phyloP scores from a whole-genome alignment of 176 grass and related monocot species.

The Bromus sterilis region DNA sequence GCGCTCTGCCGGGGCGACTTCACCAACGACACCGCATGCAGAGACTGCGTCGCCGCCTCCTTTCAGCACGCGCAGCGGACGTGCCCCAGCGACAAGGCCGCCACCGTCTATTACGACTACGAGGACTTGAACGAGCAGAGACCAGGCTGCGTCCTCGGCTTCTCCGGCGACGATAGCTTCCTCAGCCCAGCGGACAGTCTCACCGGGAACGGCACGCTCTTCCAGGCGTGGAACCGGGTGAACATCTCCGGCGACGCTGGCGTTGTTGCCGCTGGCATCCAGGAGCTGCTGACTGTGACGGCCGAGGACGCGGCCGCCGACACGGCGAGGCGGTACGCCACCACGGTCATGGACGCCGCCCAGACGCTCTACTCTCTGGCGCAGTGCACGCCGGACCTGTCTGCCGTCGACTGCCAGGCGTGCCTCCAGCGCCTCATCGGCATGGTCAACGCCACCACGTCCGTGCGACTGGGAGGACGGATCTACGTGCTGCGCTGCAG shows the following conservation, averaged over 20 bases:
- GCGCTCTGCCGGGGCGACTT: background rate
- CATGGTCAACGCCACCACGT: background rate
- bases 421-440: background rate
- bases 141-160: background rate
- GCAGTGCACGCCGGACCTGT: background rate
- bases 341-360: background rate
- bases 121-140: background rate
- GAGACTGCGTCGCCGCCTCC: background rate
- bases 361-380: background rate
- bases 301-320: background rate
- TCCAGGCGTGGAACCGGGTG: background rate
- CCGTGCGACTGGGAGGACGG: background rate
- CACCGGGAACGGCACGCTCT: background rate
- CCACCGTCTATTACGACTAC: background rate
- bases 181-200: background rate
- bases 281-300: background rate
- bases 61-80: background rate
- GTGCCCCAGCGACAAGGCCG: background rate
- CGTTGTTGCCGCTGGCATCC: background rate
- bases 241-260: background rate
- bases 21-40: background rate
- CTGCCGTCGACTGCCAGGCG: background rate
- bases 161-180: background rate
- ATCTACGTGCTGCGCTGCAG: background rate
- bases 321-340: background rate